Evolutionary conservation across 1,284 basidiomycete species (phyloP).

Genomic region (Leccinum angustisporum): DNA sequence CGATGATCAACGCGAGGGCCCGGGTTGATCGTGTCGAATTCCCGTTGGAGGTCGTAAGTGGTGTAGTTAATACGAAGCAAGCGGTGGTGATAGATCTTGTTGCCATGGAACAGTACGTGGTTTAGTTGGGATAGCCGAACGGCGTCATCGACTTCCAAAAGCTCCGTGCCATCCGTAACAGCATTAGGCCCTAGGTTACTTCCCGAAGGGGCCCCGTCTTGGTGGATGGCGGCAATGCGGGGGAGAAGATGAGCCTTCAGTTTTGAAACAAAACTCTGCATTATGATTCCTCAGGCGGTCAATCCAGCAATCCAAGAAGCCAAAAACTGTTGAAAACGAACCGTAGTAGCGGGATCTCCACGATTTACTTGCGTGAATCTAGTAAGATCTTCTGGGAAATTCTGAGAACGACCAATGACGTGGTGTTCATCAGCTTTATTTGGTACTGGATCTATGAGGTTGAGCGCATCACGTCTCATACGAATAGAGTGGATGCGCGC

Average conservation of each 20-base stretch:
- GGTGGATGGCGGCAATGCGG: neutral
- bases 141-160: neutral
- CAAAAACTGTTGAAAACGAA: neutral
- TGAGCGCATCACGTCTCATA: no score
- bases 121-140: neutral
- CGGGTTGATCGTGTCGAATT: neutral
- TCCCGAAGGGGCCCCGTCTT: neutral
- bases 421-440: slow-evolving; percentile 10
- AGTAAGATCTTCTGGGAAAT: slow-evolving; percentile 14
- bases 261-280: neutral
- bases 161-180: neutral
- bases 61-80: neutral
- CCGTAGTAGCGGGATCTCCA: neutral
- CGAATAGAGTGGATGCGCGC: no score
- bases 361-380: slow-evolving; percentile 7
- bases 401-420: slow-evolving; percentile 16
- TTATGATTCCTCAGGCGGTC: neutral
- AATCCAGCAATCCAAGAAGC: neutral
- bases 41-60: neutral
- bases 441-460: neutral
- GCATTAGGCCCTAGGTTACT: no score
- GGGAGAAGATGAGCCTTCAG: neutral
- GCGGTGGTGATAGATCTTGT: neutral
- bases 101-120: neutral
- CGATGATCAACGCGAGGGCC: neutral